Conservation (phyloP, 345 rosid genomes). For the Populus pruinosa region DNA sequence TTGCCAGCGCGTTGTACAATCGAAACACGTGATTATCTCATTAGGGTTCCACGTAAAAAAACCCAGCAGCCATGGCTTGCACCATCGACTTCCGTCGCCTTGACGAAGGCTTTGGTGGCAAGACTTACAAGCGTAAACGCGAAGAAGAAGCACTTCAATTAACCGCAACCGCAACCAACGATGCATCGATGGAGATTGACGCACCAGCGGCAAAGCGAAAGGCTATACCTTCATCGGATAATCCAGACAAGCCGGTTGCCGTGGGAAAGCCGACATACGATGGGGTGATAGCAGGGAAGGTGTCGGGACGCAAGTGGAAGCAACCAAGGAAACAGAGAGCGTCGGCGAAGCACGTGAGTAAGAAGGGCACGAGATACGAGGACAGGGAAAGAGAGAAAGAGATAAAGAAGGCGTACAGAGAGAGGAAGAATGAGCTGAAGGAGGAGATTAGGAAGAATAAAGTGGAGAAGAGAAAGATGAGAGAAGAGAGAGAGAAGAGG, state of each 20-base stretch:
- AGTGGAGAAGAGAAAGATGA: slow-evolving; percentile 76
- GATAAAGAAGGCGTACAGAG: slow-evolving; percentile 74
- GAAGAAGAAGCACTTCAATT: slow-evolving; percentile 18
- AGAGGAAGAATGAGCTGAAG: slow-evolving; percentile 70
- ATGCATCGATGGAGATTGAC: slow-evolving; percentile 60
- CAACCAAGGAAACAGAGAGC: slow-evolving; percentile 60
- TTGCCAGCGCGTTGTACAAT: background rate
- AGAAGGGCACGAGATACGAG: slow-evolving; percentile 48
- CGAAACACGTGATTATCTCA: background rate
- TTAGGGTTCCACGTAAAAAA: background rate
- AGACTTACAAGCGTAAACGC: slow-evolving; percentile 83
- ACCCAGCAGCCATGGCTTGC: slow-evolving; percentile 58
- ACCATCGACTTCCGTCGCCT: slow-evolving; percentile 77
- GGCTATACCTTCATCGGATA: slow-evolving; percentile 62
- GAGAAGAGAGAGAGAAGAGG: slow-evolving; percentile 85
- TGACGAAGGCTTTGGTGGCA: slow-evolving; percentile 96
- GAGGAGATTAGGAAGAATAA: slow-evolving; percentile 78
- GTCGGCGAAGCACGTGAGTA: slow-evolving; percentile 64
- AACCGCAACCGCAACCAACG: slow-evolving; percentile 5
- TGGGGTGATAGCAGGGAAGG: slow-evolving; percentile 92
- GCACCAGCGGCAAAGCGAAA: slow-evolving; percentile 70
- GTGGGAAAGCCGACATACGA: slow-evolving; percentile 69
- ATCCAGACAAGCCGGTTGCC: slow-evolving; percentile 60
- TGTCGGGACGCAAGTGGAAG: slow-evolving; percentile 85
- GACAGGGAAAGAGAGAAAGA: slow-evolving; percentile 66